phyloP scores from a whole-genome alignment of 2,329 filamentous ascomycete genomes.

The Exophiala viscosa region DNA sequence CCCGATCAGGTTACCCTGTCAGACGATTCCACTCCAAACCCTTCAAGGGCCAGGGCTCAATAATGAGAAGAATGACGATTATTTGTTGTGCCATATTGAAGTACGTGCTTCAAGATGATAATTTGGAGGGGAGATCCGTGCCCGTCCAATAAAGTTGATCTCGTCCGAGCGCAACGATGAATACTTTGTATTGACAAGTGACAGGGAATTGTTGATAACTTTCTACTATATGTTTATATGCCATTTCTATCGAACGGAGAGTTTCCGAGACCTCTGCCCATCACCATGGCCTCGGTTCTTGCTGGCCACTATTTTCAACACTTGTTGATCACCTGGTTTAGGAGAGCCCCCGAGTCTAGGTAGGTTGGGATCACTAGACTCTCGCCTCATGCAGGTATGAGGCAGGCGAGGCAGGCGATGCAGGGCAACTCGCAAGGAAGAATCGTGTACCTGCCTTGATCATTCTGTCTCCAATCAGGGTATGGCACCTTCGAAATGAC shows the following conservation, averaged over 20 bases:
- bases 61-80: constrained; percentile 6
- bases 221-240: not conserved
- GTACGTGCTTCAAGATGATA: not conserved
- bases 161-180: not conserved
- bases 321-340: no score
- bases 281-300: not conserved
- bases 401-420: no score
- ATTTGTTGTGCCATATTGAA: constrained; percentile 1
- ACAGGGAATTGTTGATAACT: constrained; percentile 2
- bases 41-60: not conserved
- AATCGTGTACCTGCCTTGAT: no score
- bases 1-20: constrained; percentile 13
- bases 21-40: constrained; percentile 14
- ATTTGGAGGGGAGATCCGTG: not conserved
- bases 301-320: no score
- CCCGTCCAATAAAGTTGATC: not conserved
- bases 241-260: not conserved
- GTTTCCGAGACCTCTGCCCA: not conserved
- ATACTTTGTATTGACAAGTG: constrained; percentile 1
- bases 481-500: no score
- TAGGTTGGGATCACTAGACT: no score
- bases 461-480: no score
- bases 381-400: no score
- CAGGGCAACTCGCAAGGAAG: no score
- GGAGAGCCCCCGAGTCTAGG: no score